phyloP scores from a whole-genome alignment of 805 yeast genomes.

The Komagataella mondaviorum region DNA sequence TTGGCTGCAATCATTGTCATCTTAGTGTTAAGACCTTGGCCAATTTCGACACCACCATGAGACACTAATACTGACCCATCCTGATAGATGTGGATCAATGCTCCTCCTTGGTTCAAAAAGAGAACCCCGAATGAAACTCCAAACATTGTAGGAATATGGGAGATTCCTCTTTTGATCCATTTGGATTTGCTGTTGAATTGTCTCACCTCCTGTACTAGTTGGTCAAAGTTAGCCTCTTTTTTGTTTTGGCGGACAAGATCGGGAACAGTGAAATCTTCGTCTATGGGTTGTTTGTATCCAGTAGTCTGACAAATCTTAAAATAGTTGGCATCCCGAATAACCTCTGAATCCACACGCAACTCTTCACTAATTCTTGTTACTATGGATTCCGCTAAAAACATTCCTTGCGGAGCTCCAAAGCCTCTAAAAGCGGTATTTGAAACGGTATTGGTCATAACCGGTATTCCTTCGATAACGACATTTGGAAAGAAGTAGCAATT shows the following conservation, averaged over 20 bases:
- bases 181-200: constrained; percentile 23
- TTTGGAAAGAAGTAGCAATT: constrained; percentile 30
- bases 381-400: constrained; percentile 27
- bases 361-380: constrained; percentile 24
- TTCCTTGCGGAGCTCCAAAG: constrained; percentile 38
- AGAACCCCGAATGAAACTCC: constrained; percentile 33
- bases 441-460: constrained; percentile 30
- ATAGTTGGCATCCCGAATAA: constrained; percentile 23
- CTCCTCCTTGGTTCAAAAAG: constrained; percentile 33
- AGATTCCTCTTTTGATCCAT: constrained; percentile 33
- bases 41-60: constrained; percentile 38
- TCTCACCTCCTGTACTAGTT: constrained; percentile 21
- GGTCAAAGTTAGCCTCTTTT: constrained; percentile 20
- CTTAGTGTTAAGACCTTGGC: constrained; percentile 34
- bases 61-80: constrained; percentile 33
- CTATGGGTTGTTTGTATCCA: constrained; percentile 25
- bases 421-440: constrained; percentile 36
- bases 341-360: constrained; percentile 24
- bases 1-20: constrained; percentile 34
- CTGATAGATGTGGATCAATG: constrained; percentile 27
- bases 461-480: constrained; percentile 21
- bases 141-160: constrained; percentile 32
- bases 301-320: constrained; percentile 18
- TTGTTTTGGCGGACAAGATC: constrained; percentile 21
- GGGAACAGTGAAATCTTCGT: constrained; percentile 25